Evolutionary conservation across 305 asterid genomes (phyloP), one percentile per base, ranked within the genome.

Genomic region (Plantago coronopus): DNA sequence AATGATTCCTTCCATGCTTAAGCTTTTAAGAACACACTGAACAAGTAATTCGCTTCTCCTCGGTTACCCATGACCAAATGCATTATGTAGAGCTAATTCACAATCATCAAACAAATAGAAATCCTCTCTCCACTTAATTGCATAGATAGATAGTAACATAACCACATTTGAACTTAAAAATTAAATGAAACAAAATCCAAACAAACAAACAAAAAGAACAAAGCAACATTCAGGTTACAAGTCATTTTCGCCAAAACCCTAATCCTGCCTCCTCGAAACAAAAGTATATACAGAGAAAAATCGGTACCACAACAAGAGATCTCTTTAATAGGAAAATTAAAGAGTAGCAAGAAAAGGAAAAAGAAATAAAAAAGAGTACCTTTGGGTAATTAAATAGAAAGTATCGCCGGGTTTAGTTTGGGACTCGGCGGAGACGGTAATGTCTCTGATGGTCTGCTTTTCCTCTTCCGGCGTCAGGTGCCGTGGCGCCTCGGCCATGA

Each of bases 391-490:
- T 74, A 88, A 76, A 82, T 80, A 88, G 74, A 91, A 89, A 65
- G 80, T 78, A 62, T 83, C 96, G 69, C 95, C 94, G 74, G 78
- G 86, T 72, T 84, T 86, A 57, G 94, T 78, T 67, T 77, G 94
- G 62, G 94, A 78, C 79, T 89, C 97, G 58, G 96, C 83, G 69
- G 91, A 73, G 27, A 76, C 76, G 56, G 97, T 69, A 64, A 84
- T 75, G 80, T 86, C 97, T 75, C 94, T 80, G 54, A 91, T 76
- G 61, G 74, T 62, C 43, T 72, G 80, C 85, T 91, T 91, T 82
- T 91, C 96, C 54, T 86, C 91, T 82, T 84, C 98, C 63, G 89
- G 95, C 74, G 94, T 74, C 80, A 78, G 86, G 78, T 71, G 80
- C 90, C 74, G 70, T 45, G 73, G 71, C 74, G 73, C 78, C 84